Percentiles rank a stretch among this genome's conserved stretches.
These are phyloP conservation scores for Tremella fuciformis DNA, from an alignment of 768 basidiomycete genomes.

Conservation along the genomic window DNA sequence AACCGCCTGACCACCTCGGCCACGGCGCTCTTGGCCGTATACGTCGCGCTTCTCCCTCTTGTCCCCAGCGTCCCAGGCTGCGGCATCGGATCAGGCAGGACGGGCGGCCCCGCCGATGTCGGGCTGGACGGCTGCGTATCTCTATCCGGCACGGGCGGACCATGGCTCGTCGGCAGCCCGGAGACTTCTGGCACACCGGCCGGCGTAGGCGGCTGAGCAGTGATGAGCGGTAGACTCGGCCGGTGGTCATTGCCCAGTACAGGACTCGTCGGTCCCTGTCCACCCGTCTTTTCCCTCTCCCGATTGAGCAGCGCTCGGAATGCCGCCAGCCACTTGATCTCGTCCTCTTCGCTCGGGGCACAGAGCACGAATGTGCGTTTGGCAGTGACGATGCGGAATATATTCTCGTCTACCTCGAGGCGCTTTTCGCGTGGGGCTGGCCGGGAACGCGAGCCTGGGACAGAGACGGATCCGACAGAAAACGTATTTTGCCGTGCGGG, in stretches of 20 bases:
- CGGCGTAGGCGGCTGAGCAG: constrained; percentile 32
- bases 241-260: background rate
- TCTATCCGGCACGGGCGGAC: constrained; percentile 10
- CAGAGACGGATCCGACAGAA: background rate
- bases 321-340: constrained; percentile 96
- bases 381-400: constrained; percentile 95
- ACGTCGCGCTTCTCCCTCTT: constrained; percentile 49
- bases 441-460: background rate
- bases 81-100: background rate
- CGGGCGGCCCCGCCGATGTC: too few relatives aligned
- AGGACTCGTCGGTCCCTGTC: background rate
- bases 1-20: constrained; percentile 51
- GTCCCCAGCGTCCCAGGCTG: constrained; percentile 7
- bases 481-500: constrained; percentile 18
- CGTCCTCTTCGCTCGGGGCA: constrained; percentile 94
- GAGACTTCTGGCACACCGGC: constrained; percentile 1
- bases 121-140: background rate
- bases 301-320: constrained; percentile 75
- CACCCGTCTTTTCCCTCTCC: constrained; percentile 51
- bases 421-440: background rate
- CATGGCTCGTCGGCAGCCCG: constrained; percentile 1
- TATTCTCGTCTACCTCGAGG: constrained; percentile 52
- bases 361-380: constrained; percentile 84
- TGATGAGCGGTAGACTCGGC: constrained; percentile 18
- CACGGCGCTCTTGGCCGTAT: constrained; percentile 52